A percentile compares a stretch with the other conserved stretches of the same genome.
Evolutionary conservation across 768 basidiomycete species (phyloP).

Genomic region (Pulveroboletus sp.): DNA sequence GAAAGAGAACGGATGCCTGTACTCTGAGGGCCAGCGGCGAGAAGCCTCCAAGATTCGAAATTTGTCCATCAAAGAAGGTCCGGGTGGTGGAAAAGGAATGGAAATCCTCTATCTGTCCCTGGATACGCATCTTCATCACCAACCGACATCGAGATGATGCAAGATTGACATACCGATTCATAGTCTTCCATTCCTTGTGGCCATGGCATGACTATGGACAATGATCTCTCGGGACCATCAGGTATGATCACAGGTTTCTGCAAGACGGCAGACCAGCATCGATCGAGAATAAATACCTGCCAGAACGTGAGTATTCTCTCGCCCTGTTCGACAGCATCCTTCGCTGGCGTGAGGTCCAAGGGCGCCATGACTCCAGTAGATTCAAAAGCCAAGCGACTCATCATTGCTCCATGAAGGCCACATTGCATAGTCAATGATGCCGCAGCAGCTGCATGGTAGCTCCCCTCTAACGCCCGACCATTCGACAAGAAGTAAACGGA

Average conservation of each 20-base stretch:
- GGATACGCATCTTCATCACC: constrained; percentile 15
- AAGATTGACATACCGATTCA: constrained; percentile 49
- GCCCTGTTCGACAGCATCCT: constrained; percentile 57
- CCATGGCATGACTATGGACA: constrained; percentile 71
- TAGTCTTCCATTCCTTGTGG: constrained; percentile 72
- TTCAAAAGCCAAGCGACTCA: constrained; percentile 32
- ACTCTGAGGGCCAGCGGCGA: constrained; percentile 62
- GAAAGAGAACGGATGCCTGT: constrained; percentile 74
- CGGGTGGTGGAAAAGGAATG: constrained; percentile 56
- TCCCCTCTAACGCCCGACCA: constrained; percentile 73
- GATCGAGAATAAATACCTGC: constrained; percentile 79
- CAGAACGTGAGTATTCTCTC: constrained; percentile 76
- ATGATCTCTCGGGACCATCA: constrained; percentile 54
- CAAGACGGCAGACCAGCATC: constrained; percentile 74
- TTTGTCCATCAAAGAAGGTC: constrained; percentile 58
- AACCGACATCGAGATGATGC: constrained; percentile 3
- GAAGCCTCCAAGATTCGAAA: constrained; percentile 51
- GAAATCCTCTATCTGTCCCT: constrained; percentile 57
- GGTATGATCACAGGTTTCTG: constrained; percentile 64
- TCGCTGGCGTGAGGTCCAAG: constrained; percentile 54
- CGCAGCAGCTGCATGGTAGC: constrained; percentile 72
- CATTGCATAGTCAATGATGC: constrained; percentile 70
- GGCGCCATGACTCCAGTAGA: constrained; percentile 32
- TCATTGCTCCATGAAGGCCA: constrained; percentile 53
- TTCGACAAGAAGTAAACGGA: constrained; percentile 75